Evolutionary conservation across 306 rosid species (phyloP), one percentile per base, ranked within the genome.

Genomic region (Leucaena leucocephala): DNA sequence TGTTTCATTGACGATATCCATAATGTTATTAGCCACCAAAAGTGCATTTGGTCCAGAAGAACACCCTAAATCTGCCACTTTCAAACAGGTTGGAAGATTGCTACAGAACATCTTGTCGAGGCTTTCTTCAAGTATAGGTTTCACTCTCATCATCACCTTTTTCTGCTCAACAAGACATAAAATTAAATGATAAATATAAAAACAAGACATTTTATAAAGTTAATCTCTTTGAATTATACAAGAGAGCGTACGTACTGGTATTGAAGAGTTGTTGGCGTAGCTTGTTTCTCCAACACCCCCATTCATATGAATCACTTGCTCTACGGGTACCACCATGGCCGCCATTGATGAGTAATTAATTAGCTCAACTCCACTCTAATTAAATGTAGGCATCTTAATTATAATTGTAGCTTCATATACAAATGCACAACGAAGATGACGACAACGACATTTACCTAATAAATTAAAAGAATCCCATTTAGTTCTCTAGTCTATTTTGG

Each of bases 31-130:
- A 4, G 21, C 21, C 58, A 50, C 7, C 2, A 77, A 0, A 21
- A 80, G 64, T n/a, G 85, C 74, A 64, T 80, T 85, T 7, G 85
- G 84, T 22, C 88, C 89, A 0, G 84, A 82, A 39, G 92, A 86
- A 69, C 92, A 86, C 1, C 90, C 92, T 5, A 88, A 82, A 42
- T 88, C 86, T 27, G 87, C 89, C 52, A 88, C 78, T 79, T 63
- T 85, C 40, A 88, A 38, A 45, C 86, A 81, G 0, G 59, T 68
- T 10, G 87, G 87, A 42, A 58, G 12, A 8, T 6, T 40, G 6
- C 49, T 43, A 33, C 61, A 3, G 16, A 58, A 80, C 6, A 82
- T 33, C 71, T 48, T 74, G 54, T 5, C 76, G 19, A 82, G 69
- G 21, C 76, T 63, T 16, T 83, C 83, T 55, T 84, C 80, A 12